Percentiles rank a stretch among this genome's conserved stretches.
Conservation (phyloP, 306 rosid genomes). For the Pueraria montana region DNA sequence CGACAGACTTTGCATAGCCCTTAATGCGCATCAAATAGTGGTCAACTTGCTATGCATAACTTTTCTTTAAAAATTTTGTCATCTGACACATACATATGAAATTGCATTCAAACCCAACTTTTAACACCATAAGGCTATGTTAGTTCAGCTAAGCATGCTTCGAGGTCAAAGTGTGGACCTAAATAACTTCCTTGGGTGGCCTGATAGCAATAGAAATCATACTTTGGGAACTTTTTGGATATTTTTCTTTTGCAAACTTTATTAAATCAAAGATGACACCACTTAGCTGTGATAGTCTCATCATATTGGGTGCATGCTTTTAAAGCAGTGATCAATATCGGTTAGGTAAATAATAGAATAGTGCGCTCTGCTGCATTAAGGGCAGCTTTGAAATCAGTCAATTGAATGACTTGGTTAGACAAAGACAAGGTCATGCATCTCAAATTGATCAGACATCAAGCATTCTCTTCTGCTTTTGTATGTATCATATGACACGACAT, state of each 20-base stretch:
- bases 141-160: neutral
- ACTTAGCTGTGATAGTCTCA: neutral
- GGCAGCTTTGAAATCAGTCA: neutral
- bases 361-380: neutral
- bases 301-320: neutral
- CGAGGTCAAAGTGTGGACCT: neutral
- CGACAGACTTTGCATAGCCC: neutral
- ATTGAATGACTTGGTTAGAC: neutral
- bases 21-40: neutral
- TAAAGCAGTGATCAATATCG: neutral
- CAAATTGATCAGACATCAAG: neutral
- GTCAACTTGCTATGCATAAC: neutral
- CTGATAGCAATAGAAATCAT: neutral
- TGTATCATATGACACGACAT: conserved; percentile 18
- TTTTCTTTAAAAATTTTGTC: neutral
- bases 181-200: neutral
- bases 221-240: neutral
- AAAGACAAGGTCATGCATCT: neutral
- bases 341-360: neutral
- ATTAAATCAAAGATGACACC: neutral
- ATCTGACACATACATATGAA: neutral
- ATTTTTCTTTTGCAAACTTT: neutral
- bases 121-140: neutral
- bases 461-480: neutral
- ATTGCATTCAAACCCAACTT: neutral